These are phyloP conservation scores for Purpureocillium lavendulum DNA, from an alignment of 2,329 filamentous ascomycete species.

Conservation along the genomic window DNA sequence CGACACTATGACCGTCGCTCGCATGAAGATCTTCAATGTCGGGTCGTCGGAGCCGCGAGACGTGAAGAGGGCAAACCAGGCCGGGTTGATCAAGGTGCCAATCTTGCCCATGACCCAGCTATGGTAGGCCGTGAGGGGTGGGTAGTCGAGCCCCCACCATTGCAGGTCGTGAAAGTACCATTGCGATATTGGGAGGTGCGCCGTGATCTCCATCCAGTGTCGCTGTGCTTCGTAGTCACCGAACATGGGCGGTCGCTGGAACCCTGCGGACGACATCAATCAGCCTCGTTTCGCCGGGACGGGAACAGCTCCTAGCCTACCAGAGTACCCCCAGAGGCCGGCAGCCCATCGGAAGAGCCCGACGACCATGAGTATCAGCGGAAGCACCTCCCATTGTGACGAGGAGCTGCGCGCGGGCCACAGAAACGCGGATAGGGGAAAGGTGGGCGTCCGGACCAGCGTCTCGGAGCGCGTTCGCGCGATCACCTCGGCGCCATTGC, in stretches of 20 bases:
- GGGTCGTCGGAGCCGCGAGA: constrained; percentile 78
- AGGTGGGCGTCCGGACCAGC: constrained; percentile 57
- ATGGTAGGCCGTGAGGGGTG: constrained; percentile 94
- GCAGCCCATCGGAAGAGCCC: constrained; percentile 91
- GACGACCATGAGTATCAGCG: constrained; percentile 79
- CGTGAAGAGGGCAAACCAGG: constrained; percentile 79
- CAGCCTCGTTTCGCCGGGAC: neutral
- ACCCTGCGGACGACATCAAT: constrained; percentile 35
- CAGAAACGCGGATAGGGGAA: constrained; percentile 87
- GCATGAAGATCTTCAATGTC: constrained; percentile 88
- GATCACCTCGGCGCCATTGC: constrained; percentile 28
- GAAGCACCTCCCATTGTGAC: constrained; percentile 88
- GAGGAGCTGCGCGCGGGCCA: constrained; percentile 79
- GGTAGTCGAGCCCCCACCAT: constrained; percentile 98
- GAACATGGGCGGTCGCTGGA: constrained; percentile 76
- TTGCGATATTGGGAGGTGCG: constrained; percentile 77
- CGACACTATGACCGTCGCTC: constrained; percentile 80
- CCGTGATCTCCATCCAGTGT: constrained; percentile 98
- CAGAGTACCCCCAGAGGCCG: constrained; percentile 91
- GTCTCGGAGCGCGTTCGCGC: constrained; percentile 26
- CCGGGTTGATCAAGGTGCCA: constrained; percentile 67
- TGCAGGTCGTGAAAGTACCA: constrained; percentile 98
- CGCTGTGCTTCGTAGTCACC: constrained; percentile 97
- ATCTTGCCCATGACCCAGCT: constrained; percentile 91
- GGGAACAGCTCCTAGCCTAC: constrained; percentile 30